Base-by-base conservation (phyloP, 1,284 basidiomycete species). In the Trametes hirsuta region DNA sequence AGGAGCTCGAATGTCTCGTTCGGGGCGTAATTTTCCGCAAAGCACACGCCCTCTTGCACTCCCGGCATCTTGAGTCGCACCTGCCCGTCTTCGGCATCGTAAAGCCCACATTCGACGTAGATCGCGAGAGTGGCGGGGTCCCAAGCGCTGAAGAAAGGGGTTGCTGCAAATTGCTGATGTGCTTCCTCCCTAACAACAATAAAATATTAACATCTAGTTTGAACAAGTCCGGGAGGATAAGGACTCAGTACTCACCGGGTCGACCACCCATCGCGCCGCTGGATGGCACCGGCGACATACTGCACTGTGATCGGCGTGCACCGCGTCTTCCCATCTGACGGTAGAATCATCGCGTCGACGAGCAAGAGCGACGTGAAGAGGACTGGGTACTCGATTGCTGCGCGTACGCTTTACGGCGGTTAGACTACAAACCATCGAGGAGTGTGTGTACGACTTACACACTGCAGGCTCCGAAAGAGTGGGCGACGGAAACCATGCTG, bases 401-500 rank as follows among this genome's bases (percentile, higher is more conserved):
- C 87, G 25, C 88, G 81, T 5, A 79, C 71, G 44, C 87, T 88
- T 30, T 4, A 68, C 25, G 15, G 8, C 1, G 25, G 39, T 3
- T 39, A 36, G 14, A 24, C 8, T 40, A 35, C 8, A 50, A n/a
- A 22, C 59, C 39, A 52, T 67, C 57, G 53, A 30, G 30, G 5
- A 30, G 30, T 30, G 8, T 8, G 30, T 8, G 30, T 8, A 5
- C 30, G 48, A 75, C 85, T 71, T 69, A 91, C 89, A 82, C 78
- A 2, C 84, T 83, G 64, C 85, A 88, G 1, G 90, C 93, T 24
- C 93, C 91, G 60, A 91, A 87, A 0, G 93, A 95, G 72, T 97
- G 94, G 0, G 93, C 94, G 2, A 94, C 74, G 1, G 80, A 84
- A 21, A 95, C 75, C 4, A 93, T 69, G 12, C 69, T 82, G n/a